Evolutionary conservation across 192 early-diverging fungal genomes (phyloP).

Genomic region (Backusella morwellensis): DNA sequence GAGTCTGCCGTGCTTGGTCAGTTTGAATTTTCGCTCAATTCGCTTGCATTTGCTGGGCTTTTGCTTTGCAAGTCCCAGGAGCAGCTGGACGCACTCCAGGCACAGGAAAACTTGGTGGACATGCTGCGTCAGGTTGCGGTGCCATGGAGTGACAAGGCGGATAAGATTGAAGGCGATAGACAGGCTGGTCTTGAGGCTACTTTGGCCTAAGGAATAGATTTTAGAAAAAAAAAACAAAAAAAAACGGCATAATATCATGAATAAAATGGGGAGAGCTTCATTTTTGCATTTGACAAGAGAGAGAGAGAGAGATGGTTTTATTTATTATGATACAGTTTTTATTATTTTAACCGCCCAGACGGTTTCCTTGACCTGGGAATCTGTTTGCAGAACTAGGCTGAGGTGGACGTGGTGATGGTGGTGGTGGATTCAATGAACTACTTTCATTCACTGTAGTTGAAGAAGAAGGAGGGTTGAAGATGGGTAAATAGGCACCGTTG

Average conservation of each 20-base stretch:
- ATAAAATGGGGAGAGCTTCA: not conserved
- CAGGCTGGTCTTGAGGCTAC: not conserved
- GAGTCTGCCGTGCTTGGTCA: conserved; percentile 20
- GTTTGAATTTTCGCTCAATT: conserved; percentile 41
- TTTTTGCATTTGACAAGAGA: too few relatives aligned
- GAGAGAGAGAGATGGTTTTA: not conserved
- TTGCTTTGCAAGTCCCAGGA: conserved; percentile 41
- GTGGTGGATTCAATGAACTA: not conserved
- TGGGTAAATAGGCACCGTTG: conserved; percentile 12
- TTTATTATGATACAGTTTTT: not conserved
- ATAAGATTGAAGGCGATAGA: not conserved
- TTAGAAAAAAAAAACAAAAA: not conserved
- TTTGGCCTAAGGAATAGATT: not conserved
- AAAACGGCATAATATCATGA: not conserved
- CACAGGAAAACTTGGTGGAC: conserved; percentile 12
- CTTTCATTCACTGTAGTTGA: not conserved
- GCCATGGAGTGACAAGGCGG: not conserved
- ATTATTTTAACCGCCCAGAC: not conserved
- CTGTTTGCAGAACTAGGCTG: not conserved
- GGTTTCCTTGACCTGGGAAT: not conserved
- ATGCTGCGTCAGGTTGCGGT: conserved; percentile 6
- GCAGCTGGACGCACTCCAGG: conserved; percentile 33
- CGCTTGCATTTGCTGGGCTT: conserved; percentile 52
- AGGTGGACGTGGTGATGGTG: not conserved
- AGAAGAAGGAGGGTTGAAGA: not conserved